Percentiles rank a stretch among this genome's conserved stretches.
phyloP scores from a whole-genome alignment of 805 yeast species.

The Deakozyma indianensis region DNA sequence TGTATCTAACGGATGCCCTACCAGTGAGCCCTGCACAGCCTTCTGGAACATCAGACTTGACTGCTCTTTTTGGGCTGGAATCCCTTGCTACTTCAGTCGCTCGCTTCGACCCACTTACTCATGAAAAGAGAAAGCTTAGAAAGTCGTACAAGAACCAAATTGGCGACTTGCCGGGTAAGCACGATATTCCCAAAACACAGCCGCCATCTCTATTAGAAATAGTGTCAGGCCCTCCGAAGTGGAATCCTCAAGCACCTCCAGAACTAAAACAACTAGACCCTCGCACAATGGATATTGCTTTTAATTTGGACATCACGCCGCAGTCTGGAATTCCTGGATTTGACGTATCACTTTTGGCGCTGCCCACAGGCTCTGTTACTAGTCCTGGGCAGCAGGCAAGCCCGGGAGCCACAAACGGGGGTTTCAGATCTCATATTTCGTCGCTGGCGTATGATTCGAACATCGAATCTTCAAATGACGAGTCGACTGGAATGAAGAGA shows the following conservation, averaged over 20 bases:
- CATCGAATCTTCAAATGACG: background rate
- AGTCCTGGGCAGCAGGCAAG: background rate
- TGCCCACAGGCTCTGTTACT: background rate
- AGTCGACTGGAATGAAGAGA: background rate
- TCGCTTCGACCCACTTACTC: slow-evolving; percentile 72
- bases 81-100: slow-evolving; percentile 69
- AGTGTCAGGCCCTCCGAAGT: slow-evolving; percentile 13
- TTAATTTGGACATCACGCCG: slow-evolving; percentile 51
- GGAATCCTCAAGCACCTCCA: slow-evolving; percentile 22
- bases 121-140: slow-evolving; percentile 82
- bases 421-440: background rate
- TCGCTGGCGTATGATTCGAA: background rate
- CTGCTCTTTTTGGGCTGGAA: slow-evolving; percentile 52
- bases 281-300: slow-evolving; percentile 31
- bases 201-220: slow-evolving; percentile 14
- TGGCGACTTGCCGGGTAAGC: slow-evolving; percentile 58
- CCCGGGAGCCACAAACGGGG: background rate
- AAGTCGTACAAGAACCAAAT: slow-evolving; percentile 93
- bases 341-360: slow-evolving; percentile 49
- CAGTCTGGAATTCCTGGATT: slow-evolving; percentile 67
- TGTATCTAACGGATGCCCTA: background rate
- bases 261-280: slow-evolving; percentile 36
- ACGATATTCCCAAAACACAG: slow-evolving; percentile 23
- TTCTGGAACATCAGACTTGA: slow-evolving; percentile 59
- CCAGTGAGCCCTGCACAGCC: slow-evolving; percentile 29